These are phyloP conservation scores for Sporothrix dimorphospora DNA, from an alignment of 2,329 filamentous ascomycete species.

Conservation along the genomic window DNA sequence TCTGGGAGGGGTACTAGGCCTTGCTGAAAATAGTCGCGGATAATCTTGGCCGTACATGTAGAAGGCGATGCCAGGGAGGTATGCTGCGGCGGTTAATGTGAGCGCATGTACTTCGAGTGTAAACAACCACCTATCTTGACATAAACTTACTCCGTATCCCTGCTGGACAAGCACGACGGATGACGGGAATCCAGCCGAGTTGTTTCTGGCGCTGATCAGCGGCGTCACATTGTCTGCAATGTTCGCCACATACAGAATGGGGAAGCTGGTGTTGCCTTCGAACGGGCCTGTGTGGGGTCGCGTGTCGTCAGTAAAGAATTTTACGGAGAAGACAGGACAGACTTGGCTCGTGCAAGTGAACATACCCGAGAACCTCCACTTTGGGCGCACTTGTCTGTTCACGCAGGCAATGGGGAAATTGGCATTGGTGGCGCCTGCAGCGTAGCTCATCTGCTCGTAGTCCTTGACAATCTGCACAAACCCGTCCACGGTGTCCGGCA, in stretches of 20 bases:
- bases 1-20: constrained; percentile 47
- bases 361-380: constrained; percentile 43
- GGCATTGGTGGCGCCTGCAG: constrained; percentile 50
- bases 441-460: constrained; percentile 45
- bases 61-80: constrained; percentile 51
- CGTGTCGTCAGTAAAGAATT: no score
- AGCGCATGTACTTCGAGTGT: no score
- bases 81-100: constrained; percentile 32
- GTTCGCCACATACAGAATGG: constrained; percentile 50
- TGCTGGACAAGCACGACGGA: constrained; percentile 54
- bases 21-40: constrained; percentile 51
- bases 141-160: constrained; percentile 51
- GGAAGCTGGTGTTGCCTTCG: constrained; percentile 44
- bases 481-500: constrained; percentile 41
- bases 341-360: no score
- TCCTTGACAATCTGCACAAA: constrained; percentile 42
- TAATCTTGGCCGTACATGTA: constrained; percentile 47
- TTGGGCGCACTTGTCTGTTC: constrained; percentile 44
- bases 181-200: constrained; percentile 35
- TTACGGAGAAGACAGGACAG: no score
- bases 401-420: constrained; percentile 48
- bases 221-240: constrained; percentile 53
- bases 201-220: constrained; percentile 42
- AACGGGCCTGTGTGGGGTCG: constrained; percentile 34
- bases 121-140: no score